Percentiles rank a stretch among this genome's conserved stretches.
phyloP scores from a whole-genome alignment of 1,284 basidiomycete species.

The Ceratobasidium sp. region DNA sequence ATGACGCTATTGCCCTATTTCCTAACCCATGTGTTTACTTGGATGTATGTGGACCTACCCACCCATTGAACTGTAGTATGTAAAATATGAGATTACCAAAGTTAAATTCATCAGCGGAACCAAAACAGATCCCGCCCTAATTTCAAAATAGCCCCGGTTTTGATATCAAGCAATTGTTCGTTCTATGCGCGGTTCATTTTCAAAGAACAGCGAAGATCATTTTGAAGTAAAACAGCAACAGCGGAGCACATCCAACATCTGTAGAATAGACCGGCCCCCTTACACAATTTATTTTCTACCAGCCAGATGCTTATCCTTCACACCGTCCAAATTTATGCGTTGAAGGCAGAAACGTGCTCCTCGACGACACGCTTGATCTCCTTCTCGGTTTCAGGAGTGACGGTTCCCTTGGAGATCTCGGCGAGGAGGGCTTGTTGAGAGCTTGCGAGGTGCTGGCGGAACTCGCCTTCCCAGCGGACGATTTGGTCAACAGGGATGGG shows the following conservation, averaged over 20 bases:
- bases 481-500: conserved; percentile 95
- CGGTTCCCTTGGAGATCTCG: conserved; percentile 85
- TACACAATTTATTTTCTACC: conserved; percentile 21
- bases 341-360: conserved; percentile 87
- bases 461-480: conserved; percentile 92
- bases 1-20: background rate
- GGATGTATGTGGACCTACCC: conserved; percentile 31
- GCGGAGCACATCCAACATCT: conserved; percentile 10
- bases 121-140: conserved; percentile 10
- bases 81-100: conserved; percentile 68
- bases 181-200: conserved; percentile 35
- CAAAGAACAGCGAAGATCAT: conserved; percentile 35
- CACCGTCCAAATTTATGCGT: conserved; percentile 58
- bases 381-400: conserved; percentile 90
- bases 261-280: conserved; percentile 31
- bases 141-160: background rate
- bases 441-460: conserved; percentile 85
- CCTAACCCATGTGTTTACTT: conserved; percentile 23
- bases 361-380: conserved; percentile 89
- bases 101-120: conserved; percentile 50
- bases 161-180: conserved; percentile 19
- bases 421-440: conserved; percentile 79
- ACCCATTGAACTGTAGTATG: conserved; percentile 19
- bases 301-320: background rate
- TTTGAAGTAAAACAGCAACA: conserved; percentile 27